Percentiles rank a stretch among this genome's conserved stretches.
These are phyloP conservation scores for Monilinia aucupariae DNA, from an alignment of 2,329 filamentous ascomycete genomes.

Conservation along the genomic window DNA sequence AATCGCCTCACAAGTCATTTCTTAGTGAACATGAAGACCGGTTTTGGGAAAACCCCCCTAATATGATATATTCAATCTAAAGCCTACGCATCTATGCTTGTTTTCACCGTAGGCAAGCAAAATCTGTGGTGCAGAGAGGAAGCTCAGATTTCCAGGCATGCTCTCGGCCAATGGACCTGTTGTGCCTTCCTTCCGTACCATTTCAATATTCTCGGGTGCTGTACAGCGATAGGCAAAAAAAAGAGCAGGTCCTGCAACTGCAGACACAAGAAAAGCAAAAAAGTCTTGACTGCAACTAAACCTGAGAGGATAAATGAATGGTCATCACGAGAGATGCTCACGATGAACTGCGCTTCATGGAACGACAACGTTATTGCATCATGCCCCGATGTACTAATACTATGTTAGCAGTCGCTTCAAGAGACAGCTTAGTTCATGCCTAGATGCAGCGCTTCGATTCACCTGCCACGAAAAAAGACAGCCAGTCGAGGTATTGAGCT, in stretches of 20 bases:
- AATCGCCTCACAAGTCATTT: not conserved
- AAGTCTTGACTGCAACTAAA: slow-evolving; percentile 22
- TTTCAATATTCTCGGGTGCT: slow-evolving; percentile 46
- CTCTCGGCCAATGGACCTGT: slow-evolving; percentile 40
- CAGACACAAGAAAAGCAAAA: slow-evolving; percentile 45
- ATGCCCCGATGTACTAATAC: not conserved
- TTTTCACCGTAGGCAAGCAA: slow-evolving; percentile 51
- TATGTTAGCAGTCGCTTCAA: not conserved
- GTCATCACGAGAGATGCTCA: not conserved
- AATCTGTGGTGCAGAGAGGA: slow-evolving; percentile 52
- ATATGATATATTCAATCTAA: not conserved
- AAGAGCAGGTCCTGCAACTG: slow-evolving; percentile 40
- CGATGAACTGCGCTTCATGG: not conserved
- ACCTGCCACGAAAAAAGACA: not conserved
- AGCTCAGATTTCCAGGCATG: slow-evolving; percentile 53
- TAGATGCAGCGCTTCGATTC: not conserved
- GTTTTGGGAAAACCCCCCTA: no score
- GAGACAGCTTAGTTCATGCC: not conserved
- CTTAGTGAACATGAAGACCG: not conserved
- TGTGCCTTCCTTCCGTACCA: slow-evolving; percentile 41
- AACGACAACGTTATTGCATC: not conserved
- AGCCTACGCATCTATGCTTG: slow-evolving; percentile 46
- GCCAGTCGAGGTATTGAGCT: not conserved
- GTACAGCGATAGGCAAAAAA: slow-evolving; percentile 45
- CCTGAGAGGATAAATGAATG: not conserved